Evolutionary conservation across 176 grass and related monocot species (phyloP).

Genomic region (Elymus sibiricus): DNA sequence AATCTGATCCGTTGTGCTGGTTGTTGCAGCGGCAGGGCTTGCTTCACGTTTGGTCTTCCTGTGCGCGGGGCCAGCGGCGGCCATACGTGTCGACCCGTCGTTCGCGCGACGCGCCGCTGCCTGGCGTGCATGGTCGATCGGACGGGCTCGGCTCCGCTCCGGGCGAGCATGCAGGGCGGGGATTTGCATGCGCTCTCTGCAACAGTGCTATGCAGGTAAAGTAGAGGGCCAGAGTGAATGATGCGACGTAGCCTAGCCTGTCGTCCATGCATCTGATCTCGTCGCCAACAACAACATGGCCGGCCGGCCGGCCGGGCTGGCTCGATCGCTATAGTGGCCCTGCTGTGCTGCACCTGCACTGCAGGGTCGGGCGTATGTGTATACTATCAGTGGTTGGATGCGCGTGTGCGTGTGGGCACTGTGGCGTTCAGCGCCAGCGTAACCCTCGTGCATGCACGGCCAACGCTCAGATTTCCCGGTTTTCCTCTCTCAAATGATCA

Average conservation of each 20-base stretch:
- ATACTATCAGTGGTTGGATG: neutral
- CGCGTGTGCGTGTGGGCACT: neutral
- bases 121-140: neutral
- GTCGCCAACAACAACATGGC: neutral
- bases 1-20: slow-evolving; percentile 37
- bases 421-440: slow-evolving; percentile 13
- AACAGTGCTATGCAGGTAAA: slow-evolving; percentile 40
- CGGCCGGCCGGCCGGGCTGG: neutral
- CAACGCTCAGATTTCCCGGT: neutral
- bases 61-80: slow-evolving; percentile 15
- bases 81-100: slow-evolving; percentile 6
- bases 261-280: neutral
- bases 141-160: neutral
- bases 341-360: neutral
- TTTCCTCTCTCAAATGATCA: neutral
- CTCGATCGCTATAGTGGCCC: neutral
- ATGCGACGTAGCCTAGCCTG: slow-evolving; percentile 35
- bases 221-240: neutral
- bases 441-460: neutral
- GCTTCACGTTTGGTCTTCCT: slow-evolving; percentile 18
- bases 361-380: slow-evolving; percentile 7
- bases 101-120: neutral
- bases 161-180: neutral
- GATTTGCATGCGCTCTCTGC: slow-evolving; percentile 22
- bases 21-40: slow-evolving; percentile 25